A percentile compares a stretch with the other conserved stretches of the same genome.
phyloP scores from a whole-genome alignment of 768 basidiomycete species.

The Tricholoma hemisulphureum region DNA sequence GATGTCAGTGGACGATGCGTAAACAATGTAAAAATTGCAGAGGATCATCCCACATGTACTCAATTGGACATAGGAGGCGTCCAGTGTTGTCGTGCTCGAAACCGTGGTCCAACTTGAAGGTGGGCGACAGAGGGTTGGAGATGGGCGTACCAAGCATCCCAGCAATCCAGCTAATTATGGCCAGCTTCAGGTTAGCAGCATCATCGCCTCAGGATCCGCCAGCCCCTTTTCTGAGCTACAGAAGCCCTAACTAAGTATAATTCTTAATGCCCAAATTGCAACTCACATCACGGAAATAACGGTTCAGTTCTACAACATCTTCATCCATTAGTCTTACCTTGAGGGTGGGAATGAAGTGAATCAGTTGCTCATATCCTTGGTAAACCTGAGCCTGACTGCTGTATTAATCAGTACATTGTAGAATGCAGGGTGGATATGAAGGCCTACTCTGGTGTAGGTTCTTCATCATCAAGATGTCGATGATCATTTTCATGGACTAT shows the following conservation, averaged over 20 bases:
- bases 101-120: slow-evolving; percentile 13
- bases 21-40: slow-evolving; percentile 12
- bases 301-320: neutral
- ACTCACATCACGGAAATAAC: neutral
- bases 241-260: no score
- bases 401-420: neutral
- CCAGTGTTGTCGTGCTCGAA: slow-evolving; percentile 14
- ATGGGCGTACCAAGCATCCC: neutral
- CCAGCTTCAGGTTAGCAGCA: no score
- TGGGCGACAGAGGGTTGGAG: no score
- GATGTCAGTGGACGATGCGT: neutral
- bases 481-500: no score
- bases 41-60: no score
- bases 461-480: no score
- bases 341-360: neutral
- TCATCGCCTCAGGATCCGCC: neutral
- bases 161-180: neutral
- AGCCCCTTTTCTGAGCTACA: no score
- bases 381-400: neutral
- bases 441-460: no score
- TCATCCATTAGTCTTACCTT: neutral
- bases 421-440: no score
- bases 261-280: neutral
- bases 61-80: no score
- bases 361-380: neutral